Conservation (phyloP, 495 filamentous ascomycete species). For the Aspergillus hancockii region DNA sequence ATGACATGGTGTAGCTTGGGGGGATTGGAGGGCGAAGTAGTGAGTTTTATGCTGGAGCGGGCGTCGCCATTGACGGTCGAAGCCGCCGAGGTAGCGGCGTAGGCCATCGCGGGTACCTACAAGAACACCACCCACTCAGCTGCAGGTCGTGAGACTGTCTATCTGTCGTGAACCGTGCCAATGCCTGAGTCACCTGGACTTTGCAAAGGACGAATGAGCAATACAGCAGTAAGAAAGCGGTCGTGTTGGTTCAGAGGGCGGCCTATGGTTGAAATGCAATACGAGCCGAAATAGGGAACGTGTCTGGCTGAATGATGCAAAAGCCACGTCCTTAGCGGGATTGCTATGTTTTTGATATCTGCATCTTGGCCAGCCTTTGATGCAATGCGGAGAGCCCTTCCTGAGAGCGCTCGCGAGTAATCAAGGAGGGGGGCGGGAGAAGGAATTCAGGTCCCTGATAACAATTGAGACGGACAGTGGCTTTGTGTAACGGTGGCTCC, state of each 20-base stretch:
- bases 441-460: slow-evolving; percentile 36
- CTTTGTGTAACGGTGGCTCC: slow-evolving; percentile 37
- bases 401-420: slow-evolving; percentile 44
- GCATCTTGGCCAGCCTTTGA: slow-evolving; percentile 51
- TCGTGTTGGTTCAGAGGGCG: slow-evolving; percentile 32
- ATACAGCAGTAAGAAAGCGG: slow-evolving; percentile 32
- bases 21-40: slow-evolving; percentile 37
- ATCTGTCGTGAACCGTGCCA: slow-evolving; percentile 40
- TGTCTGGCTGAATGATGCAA: slow-evolving; percentile 41
- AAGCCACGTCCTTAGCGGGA: slow-evolving; percentile 51
- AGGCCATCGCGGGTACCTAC: slow-evolving; percentile 43
- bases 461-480: slow-evolving; percentile 41
- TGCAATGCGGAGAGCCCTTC: slow-evolving; percentile 50
- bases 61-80: slow-evolving; percentile 46
- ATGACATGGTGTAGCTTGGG: slow-evolving; percentile 43
- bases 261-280: slow-evolving; percentile 35
- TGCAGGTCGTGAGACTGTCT: slow-evolving; percentile 35
- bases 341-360: slow-evolving; percentile 48
- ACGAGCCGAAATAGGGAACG: slow-evolving; percentile 38
- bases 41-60: slow-evolving; percentile 43
- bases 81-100: slow-evolving; percentile 42
- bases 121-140: slow-evolving; percentile 35
- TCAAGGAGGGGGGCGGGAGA: slow-evolving; percentile 12
- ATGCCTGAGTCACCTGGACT: slow-evolving; percentile 50
- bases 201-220: slow-evolving; percentile 40